A percentile compares a stretch with the other conserved stretches of the same genome.
Evolutionary conservation across 2,329 filamentous ascomycete species (phyloP).

Genomic region (Xylariaceae sp.): DNA sequence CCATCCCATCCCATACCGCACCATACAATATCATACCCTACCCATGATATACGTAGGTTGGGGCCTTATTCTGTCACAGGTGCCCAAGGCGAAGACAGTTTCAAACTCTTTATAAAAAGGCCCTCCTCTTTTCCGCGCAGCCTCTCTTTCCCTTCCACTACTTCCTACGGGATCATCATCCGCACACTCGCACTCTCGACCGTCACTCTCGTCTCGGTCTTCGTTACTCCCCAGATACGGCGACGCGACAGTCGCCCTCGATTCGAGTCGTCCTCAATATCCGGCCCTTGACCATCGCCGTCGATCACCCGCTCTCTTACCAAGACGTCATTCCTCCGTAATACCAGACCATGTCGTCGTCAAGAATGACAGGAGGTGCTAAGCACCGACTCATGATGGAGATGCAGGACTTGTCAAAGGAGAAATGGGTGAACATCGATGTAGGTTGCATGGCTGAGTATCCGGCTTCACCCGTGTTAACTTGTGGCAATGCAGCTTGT

Average conservation of each 20-base stretch:
- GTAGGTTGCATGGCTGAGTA: slow-evolving; percentile 40
- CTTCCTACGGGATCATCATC: not conserved
- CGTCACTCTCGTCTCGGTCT: not conserved
- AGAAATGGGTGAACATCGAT: slow-evolving; percentile 91
- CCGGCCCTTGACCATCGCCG: not conserved
- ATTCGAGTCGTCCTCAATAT: not conserved
- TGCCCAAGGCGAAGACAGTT: not conserved
- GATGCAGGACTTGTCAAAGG: slow-evolving; percentile 72
- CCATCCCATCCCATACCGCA: not conserved
- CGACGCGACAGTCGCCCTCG: not conserved
- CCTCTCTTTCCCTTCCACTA: not conserved
- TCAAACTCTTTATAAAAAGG: not conserved
- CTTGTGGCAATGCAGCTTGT: slow-evolving; percentile 50
- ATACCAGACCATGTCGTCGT: slow-evolving; percentile 26
- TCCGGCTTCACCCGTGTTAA: slow-evolving; percentile 8
- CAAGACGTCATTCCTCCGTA: not conserved
- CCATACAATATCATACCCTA: no score
- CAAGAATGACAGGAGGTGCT: slow-evolving; percentile 40
- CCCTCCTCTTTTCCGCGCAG: not conserved
- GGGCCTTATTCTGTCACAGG: not conserved
- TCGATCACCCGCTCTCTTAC: not conserved
- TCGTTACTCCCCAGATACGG: not conserved
- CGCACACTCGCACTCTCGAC: not conserved
- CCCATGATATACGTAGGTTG: not conserved
- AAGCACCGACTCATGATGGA: slow-evolving; percentile 87